phyloP scores from a whole-genome alignment of 164 flowering plant genomes.

The Aristolochia contorta region DNA sequence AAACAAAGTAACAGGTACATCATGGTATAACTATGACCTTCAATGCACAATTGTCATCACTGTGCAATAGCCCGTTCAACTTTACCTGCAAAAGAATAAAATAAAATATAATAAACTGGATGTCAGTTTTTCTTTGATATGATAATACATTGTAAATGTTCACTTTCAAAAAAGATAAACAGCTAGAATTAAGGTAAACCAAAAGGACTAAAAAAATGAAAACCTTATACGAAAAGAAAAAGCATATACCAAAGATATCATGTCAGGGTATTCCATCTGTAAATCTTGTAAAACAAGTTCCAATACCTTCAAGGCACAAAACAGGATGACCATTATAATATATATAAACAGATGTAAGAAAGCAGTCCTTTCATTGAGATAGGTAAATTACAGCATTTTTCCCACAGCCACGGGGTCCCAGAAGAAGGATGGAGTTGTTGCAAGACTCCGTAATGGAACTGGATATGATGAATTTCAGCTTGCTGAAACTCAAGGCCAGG shows the following conservation, averaged over 20 bases:
- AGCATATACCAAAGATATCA: slow-evolving; percentile 62
- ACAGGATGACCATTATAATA: background rate
- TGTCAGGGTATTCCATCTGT: slow-evolving; percentile 46
- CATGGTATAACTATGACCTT: slow-evolving; percentile 38
- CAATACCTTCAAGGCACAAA: slow-evolving; percentile 44
- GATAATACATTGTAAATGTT: too few species aligned
- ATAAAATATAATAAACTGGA: too few species aligned
- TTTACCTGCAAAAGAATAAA: slow-evolving; percentile 43
- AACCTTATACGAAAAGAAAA: too few species aligned
- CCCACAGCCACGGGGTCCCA: slow-evolving; percentile 94
- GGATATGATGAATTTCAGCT: slow-evolving; percentile 70
- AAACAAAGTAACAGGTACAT: background rate
- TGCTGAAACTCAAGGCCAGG: slow-evolving; percentile 30
- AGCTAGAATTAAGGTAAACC: too few species aligned
- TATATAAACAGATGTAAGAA: background rate
- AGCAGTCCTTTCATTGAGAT: background rate
- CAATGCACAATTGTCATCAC: slow-evolving; percentile 67
- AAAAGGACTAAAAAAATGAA: too few species aligned
- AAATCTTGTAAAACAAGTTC: slow-evolving; percentile 75
- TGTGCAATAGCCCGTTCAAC: slow-evolving; percentile 74
- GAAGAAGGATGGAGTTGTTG: slow-evolving; percentile 77
- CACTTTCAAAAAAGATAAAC: too few species aligned
- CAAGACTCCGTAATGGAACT: slow-evolving; percentile 76
- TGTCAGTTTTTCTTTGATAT: too few species aligned
- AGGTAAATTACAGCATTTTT: slow-evolving; percentile 46